Base-by-base conservation (phyloP, 805 yeast species). In the Hanseniaspora hatyaiensis region DNA sequence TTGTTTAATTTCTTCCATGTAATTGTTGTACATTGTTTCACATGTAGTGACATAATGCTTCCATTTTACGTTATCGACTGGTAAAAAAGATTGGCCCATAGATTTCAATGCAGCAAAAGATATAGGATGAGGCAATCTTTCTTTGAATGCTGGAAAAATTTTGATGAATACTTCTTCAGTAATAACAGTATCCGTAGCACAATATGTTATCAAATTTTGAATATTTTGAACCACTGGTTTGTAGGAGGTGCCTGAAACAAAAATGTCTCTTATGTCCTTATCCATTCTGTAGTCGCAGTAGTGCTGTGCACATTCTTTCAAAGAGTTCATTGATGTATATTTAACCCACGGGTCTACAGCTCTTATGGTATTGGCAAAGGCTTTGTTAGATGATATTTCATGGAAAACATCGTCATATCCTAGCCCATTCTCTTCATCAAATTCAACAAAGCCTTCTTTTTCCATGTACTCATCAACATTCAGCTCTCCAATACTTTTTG, bases 91-190 rank as follows among this genome's bases (percentile, higher is more conserved):
- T 18, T 80, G 71, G 8, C 87, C 78, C 57, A 92, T 67, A 49
- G 77, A 80, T 53, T 81, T 70, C 38, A 92, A 65, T 2, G 95
- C 96, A 0, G 92, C 88, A 65, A 88, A 82, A 13, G 94, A 83
- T 2, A 89, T 94, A 0, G 98, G 96, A 62, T 92, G 98, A 0
- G 98, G 95, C 37, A 88, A 77, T 43, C 76, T 72, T 28, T 67
- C 56, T 23, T 73, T 61, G 57, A 84, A 92, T 30, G 67, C 65
- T 1, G 95, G 96, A 28, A 78, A 75, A 0, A 87, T 74, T 50
- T 75, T 75, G 50, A 71, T 67, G 53, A 80, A 79, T 2, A 89
- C 85, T 51, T 66, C 65, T 55, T 72, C 80, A 0, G 98, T 92
- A 1, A 80, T 79, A 6, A 66, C 65, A 0, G 87, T 95, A 65